Percentiles rank a stretch among this genome's conserved stretches.
Evolutionary conservation across 352 stramenopile species (phyloP).

Genomic region (Globisporangium recalcitrans): DNA sequence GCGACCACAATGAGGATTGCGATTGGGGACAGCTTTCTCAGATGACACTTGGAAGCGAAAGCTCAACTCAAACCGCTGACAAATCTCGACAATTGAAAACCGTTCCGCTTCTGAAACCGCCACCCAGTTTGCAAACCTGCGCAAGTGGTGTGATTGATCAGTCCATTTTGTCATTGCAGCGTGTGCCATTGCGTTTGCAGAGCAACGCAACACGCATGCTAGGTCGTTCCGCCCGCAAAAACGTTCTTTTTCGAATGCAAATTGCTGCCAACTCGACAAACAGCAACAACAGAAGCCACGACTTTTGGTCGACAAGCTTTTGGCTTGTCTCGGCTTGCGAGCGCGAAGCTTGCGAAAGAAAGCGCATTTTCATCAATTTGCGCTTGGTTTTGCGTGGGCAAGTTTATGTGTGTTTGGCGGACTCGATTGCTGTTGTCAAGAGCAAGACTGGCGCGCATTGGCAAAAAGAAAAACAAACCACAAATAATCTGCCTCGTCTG

Average conservation of each 20-base stretch:
- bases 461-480: not conserved
- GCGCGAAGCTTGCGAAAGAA: not conserved
- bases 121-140: no score
- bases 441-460: not conserved
- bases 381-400: not conserved
- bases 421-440: no score
- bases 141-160: no score
- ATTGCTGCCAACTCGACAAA: not conserved
- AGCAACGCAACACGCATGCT: not conserved
- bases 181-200: no score
- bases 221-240: not conserved
- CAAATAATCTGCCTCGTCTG: slow-evolving; percentile 6
- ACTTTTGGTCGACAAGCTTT: not conserved
- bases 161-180: no score
- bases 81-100: not conserved
- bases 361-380: not conserved
- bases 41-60: no score
- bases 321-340: not conserved
- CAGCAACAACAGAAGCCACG: not conserved
- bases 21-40: no score
- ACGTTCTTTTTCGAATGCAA: slow-evolving; percentile 8
- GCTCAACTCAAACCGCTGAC: no score
- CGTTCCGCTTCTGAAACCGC: not conserved
- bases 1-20: no score
- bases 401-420: slow-evolving; percentile 1